Conservation (phyloP, 2,329 filamentous ascomycete genomes). For the Claviceps digitariae region DNA sequence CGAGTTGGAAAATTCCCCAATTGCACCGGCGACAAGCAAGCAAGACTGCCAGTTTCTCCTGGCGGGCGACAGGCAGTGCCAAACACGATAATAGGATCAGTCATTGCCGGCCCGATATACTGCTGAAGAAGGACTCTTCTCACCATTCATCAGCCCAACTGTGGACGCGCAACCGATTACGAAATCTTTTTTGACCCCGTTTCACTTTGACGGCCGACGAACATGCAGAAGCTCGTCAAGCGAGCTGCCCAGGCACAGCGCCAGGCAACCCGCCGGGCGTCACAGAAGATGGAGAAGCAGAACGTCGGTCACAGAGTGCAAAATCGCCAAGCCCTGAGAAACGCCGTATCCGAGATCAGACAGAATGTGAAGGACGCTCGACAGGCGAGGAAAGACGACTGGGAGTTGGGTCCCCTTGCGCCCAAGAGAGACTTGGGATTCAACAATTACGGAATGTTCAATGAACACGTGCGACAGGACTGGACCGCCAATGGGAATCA, state of each 20-base stretch:
- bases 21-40: not conserved
- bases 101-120: not conserved
- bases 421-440: constrained; percentile 61
- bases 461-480: constrained; percentile 23
- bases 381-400: constrained; percentile 56
- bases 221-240: constrained; percentile 59
- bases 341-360: constrained; percentile 19
- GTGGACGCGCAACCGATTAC: not conserved
- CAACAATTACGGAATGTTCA: constrained; percentile 44
- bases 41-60: not conserved
- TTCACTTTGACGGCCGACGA: not conserved
- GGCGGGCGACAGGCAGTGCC: not conserved
- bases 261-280: constrained; percentile 39
- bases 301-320: constrained; percentile 15
- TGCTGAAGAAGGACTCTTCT: not conserved
- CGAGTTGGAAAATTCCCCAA: constrained; percentile 1
- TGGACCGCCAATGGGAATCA: constrained; percentile 20
- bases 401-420: constrained; percentile 62
- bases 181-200: not conserved
- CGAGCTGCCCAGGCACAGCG: constrained; percentile 54
- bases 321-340: constrained; percentile 18
- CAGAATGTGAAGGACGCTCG: constrained; percentile 26
- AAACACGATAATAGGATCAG: not conserved
- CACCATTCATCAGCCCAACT: not conserved
- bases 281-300: constrained; percentile 23